Evolutionary conservation across 495 filamentous ascomycete genomes (phyloP).

Genomic region (Penicillium cataractarum): DNA sequence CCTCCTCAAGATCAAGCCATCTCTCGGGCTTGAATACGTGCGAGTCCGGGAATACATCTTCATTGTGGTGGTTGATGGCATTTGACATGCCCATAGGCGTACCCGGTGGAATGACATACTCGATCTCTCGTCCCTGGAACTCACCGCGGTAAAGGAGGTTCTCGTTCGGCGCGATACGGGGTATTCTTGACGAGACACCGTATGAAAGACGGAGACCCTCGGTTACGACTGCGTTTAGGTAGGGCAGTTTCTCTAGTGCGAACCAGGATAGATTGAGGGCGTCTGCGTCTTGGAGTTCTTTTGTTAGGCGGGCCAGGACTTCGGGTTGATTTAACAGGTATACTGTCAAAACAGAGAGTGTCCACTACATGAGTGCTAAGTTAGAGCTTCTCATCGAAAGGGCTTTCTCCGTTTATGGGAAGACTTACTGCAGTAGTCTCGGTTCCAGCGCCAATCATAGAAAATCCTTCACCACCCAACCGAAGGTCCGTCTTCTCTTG

Average conservation of each 20-base stretch:
- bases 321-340: neutral
- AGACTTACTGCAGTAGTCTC: neutral
- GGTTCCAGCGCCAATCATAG: neutral
- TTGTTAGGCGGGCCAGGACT: neutral
- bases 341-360: neutral
- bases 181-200: neutral
- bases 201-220: neutral
- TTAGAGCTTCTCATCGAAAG: neutral
- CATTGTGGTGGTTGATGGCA: neutral
- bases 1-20: neutral
- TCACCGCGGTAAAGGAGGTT: neutral
- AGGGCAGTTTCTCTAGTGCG: neutral
- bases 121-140: neutral
- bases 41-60: neutral
- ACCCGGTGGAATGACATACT: neutral
- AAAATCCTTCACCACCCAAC: neutral
- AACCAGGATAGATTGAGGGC: neutral
- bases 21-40: neutral
- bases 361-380: neutral
- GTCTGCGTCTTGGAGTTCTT: neutral
- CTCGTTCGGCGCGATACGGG: neutral
- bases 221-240: neutral
- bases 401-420: neutral
- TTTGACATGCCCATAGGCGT: constrained; percentile 1
- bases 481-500: neutral